Base-by-base conservation (phyloP, 140 eudicot species). In the Stevia rebaudiana region DNA sequence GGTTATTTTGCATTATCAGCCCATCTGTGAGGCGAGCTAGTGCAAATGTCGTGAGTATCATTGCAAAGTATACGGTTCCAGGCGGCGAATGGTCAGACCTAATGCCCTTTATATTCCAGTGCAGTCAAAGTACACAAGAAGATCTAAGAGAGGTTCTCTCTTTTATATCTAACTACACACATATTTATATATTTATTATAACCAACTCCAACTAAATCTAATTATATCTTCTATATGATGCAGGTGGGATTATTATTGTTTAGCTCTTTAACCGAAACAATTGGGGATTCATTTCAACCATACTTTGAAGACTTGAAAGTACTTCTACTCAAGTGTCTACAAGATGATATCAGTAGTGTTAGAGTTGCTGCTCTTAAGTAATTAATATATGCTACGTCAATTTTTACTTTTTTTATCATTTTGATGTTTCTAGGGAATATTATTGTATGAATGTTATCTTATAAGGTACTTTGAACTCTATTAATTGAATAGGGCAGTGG, bases 291-390 rank as follows among this genome's bases (percentile, higher is more conserved):
- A 48, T 87, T 87, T 71, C 84, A 79, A 60, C 96, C 98, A 24
- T 79, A 84, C 81, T 84, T 84, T 73, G 66, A 85, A 35, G 95
- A 91, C 67, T 73, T 83, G 47, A 94, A 87, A 51, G 67, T 83
- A 55, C 82, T 91, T 73, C 78, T 91, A 41, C 82, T 87, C 25
- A 91, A 84, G 56, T 84, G 94, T 79, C 81, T 91, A 44, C 91
- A 84, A 52, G 96, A 91, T 63, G 96, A 91, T 78, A 72, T 80
- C 59, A 82, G 95, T 73, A 80, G 67, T 52, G 86, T 91, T 74
- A 91, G 98, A 80, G 81, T 87, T 80, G 91, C 95, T 23, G 88
- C 94, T 23, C 89, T 91, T 76, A 91, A 91, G 98, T 90, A 90
- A 73, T n/a, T n/a, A n/a, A n/a, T n/a, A n/a, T 71, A 25, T 59